Evolutionary conservation across 192 early-diverging fungal species (phyloP).

Genomic region (Ambispora gerdemannii): DNA sequence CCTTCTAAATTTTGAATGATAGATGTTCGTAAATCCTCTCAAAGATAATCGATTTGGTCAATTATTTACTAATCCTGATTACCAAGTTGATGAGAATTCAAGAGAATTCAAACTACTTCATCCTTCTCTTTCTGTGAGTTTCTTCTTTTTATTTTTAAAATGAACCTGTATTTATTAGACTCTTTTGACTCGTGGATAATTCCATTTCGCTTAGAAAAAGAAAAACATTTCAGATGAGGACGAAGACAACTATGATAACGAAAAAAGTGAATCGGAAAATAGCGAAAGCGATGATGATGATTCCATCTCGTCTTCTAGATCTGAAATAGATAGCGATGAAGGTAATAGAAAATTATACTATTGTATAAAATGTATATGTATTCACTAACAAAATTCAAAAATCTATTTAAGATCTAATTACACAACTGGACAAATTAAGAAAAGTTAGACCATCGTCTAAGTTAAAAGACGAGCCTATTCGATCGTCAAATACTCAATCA

Average conservation of each 20-base stretch:
- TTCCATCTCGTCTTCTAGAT: background rate
- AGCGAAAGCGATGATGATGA: conserved; percentile 30
- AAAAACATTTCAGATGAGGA: conserved; percentile 20
- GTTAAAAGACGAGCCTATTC: background rate
- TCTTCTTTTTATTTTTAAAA: conserved; percentile 6
- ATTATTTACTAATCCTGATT: conserved; percentile 89
- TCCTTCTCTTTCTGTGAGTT: conserved; percentile 38
- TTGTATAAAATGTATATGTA: too few species aligned
- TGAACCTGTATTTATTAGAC: background rate
- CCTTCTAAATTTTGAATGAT: too few species aligned
- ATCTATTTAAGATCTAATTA: conserved; percentile 9
- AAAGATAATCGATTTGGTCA: conserved; percentile 83
- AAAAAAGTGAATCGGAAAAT: conserved; percentile 29
- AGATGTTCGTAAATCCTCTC: conserved; percentile 53
- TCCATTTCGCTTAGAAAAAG: conserved; percentile 6
- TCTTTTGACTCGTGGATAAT: background rate
- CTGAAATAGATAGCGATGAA: conserved; percentile 43
- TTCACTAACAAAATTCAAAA: too few species aligned
- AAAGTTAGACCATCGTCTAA: background rate
- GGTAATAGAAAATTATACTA: too few species aligned
- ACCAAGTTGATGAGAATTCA: conserved; percentile 79
- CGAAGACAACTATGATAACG: conserved; percentile 29
- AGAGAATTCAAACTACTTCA: conserved; percentile 78
- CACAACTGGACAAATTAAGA: background rate
- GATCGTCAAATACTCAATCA: background rate